These are phyloP conservation scores for Claviceps fusiformis DNA, from an alignment of 2,329 filamentous ascomycete genomes.

Conservation along the genomic window DNA sequence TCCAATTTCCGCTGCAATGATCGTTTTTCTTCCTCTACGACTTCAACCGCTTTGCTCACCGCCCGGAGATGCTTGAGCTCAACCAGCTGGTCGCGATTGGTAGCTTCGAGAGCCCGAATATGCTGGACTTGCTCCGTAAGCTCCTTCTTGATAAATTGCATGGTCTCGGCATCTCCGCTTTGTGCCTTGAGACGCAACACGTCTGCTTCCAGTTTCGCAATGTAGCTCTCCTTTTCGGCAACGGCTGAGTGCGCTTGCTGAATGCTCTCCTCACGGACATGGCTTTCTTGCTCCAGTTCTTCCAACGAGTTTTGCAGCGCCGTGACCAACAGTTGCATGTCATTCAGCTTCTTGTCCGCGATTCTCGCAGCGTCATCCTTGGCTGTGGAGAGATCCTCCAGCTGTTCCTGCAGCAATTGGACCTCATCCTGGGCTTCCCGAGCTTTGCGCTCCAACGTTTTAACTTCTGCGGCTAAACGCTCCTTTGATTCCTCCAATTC, in stretches of 20 bases:
- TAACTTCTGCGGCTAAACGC: conserved; percentile 39
- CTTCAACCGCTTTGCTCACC: conserved; percentile 72
- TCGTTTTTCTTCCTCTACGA: conserved; percentile 92
- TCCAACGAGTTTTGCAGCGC: conserved; percentile 34
- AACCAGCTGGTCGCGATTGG: conserved; percentile 62
- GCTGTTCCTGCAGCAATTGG: conserved; percentile 63
- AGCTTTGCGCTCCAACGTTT: conserved; percentile 53
- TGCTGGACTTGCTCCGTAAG: conserved; percentile 86
- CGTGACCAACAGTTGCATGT: conserved; percentile 38
- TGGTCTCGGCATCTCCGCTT: conserved; percentile 72
- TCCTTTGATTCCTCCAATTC: conserved; percentile 41
- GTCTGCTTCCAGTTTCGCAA: conserved; percentile 67
- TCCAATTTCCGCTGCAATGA: conserved; percentile 65
- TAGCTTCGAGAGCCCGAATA: conserved; percentile 68
- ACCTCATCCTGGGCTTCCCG: conserved; percentile 61
- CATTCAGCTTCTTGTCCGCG: conserved; percentile 38
- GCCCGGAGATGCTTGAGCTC: conserved; percentile 76
- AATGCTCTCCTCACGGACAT: conserved; percentile 40
- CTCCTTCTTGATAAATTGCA: conserved; percentile 75
- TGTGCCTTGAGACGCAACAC: conserved; percentile 74
- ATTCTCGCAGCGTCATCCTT: conserved; percentile 58
- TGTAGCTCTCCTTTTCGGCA: conserved; percentile 53
- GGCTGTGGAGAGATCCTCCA: conserved; percentile 53
- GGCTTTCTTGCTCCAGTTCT: conserved; percentile 46
- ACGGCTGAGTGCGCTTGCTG: conserved; percentile 53